phyloP scores from a whole-genome alignment of 345 rosid genomes.

The Eucalyptus polyanthemos region DNA sequence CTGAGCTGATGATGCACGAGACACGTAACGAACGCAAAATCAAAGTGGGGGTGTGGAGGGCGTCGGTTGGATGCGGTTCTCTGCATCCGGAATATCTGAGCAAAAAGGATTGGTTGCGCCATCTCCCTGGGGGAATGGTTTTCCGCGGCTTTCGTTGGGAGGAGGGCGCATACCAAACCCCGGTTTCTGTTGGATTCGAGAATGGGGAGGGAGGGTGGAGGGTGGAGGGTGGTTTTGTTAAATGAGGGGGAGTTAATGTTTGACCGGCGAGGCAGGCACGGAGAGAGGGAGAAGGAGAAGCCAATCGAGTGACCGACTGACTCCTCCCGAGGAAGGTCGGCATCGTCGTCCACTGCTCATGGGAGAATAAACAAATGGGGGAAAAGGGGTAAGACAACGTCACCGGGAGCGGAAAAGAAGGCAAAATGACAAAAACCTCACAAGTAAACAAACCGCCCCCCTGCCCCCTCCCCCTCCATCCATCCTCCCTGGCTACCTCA shows the following conservation, averaged over 20 bases:
- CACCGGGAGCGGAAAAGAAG: not conserved
- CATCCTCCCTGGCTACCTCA: not conserved
- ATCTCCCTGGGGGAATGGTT: no score
- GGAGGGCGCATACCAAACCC: not conserved
- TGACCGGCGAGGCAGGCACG: not conserved
- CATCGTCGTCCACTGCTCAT: not conserved
- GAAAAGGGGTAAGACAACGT: not conserved
- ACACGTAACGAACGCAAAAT: not conserved
- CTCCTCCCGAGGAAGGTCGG: not conserved
- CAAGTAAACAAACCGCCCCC: not conserved
- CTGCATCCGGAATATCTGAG: not conserved
- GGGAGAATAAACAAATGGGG: not conserved
- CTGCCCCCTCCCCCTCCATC: rapidly evolving
- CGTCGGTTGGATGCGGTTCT: not conserved
- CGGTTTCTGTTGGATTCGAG: not conserved
- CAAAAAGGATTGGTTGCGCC: not conserved
- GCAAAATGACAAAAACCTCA: not conserved
- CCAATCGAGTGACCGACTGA: not conserved
- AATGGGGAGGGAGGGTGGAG: not conserved
- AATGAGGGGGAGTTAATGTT: not conserved
- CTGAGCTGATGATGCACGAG: not conserved
- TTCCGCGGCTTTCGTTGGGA: no score
- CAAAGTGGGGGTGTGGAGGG: not conserved
- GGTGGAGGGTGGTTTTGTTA: not conserved
- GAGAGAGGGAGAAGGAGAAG: not conserved